phyloP scores from a whole-genome alignment of 2,329 filamentous ascomycete species.

The Dryadomyces quercivorus region DNA sequence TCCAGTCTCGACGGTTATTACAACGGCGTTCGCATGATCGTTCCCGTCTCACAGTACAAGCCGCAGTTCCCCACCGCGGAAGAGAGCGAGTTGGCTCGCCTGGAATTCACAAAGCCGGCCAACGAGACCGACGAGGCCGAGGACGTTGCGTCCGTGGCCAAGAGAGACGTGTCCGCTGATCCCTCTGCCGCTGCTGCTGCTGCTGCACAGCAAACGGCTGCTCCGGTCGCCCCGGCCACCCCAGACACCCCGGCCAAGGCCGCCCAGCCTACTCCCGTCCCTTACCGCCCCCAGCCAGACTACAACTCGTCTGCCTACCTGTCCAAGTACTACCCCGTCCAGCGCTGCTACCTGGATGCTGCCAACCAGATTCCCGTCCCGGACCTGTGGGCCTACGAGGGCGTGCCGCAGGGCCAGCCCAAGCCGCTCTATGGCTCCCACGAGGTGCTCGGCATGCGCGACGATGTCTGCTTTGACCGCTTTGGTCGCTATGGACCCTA shows the following conservation, averaged over 20 bases:
- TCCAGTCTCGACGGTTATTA: conserved; percentile 58
- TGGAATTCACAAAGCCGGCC: neutral
- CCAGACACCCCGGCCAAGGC: neutral
- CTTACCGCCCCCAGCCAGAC: conserved; percentile 59
- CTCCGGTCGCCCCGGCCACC: neutral
- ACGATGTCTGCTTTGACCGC: conserved; percentile 79
- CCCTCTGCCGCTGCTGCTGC: neutral
- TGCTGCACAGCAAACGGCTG: neutral
- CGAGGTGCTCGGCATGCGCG: conserved; percentile 56
- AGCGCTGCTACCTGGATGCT: conserved; percentile 52
- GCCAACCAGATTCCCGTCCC: conserved; percentile 45
- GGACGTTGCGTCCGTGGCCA: neutral
- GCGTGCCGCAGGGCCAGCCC: conserved; percentile 51
- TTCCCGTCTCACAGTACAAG: conserved; percentile 48
- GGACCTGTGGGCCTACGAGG: conserved; percentile 50
- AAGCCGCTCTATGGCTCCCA: conserved; percentile 69
- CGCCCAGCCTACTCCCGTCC: conserved; percentile 29
- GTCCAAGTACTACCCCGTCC: conserved; percentile 36
- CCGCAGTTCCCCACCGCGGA: conserved; percentile 58
- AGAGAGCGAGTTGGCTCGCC: conserved; percentile 3
- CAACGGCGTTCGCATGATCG: conserved; percentile 61
- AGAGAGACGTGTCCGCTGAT: neutral
- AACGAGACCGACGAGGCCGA: conserved; percentile 2
- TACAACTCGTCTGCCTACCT: conserved; percentile 46
- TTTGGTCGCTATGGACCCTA: conserved; percentile 79